Evolutionary conservation across 1,139 yeast species (phyloP), one percentile per base, ranked within the genome.

Genomic region (Torulaspora globosa): DNA sequence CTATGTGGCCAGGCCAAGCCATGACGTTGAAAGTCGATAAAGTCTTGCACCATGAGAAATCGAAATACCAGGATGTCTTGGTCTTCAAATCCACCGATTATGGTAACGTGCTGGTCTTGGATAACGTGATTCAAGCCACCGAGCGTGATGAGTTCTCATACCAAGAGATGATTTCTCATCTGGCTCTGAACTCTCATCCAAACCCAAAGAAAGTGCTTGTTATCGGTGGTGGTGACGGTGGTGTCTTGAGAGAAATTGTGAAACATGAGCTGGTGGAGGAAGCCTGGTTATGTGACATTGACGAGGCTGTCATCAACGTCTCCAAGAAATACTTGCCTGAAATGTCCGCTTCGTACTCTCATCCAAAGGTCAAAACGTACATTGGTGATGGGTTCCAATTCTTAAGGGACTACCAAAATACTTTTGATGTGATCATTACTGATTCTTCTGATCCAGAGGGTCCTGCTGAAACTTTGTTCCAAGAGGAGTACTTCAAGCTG

Each of bases 371-470:
- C 57, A 80, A 76, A 63, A 82, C 88, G 49, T 85, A 84, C 65
- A 81, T 89, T 62, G 90, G 90, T 49, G 97, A 89, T 65, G 97
- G 97, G 15, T 89, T 89, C 77, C 86, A 89, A 72, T 89, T 83
- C 70, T 77, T 89, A 66, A 82, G 81, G 51, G 87, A 84, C 56
- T 80, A 80, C 71, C 80, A 78, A 62, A 75, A 78, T 62, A 68
- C 67, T 33, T 89, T 85, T 62, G 97, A 89, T 67, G 96, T 88
- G 35, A 88, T 89, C 65, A 82, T 89, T 67, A 87, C 96, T 41
- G 97, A 89, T 67, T 87, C 96, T 12, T 86, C 96, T 31, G 97
- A 89, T 67, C 97, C 97, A 40, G 97, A 89, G 68, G 97, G 97
- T 47, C 97, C 97, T 32, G 97, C 97, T 42, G 95, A 83, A 66